phyloP scores from a whole-genome alignment of 2,329 filamentous ascomycete genomes.

The Fusarium staphyleae region DNA sequence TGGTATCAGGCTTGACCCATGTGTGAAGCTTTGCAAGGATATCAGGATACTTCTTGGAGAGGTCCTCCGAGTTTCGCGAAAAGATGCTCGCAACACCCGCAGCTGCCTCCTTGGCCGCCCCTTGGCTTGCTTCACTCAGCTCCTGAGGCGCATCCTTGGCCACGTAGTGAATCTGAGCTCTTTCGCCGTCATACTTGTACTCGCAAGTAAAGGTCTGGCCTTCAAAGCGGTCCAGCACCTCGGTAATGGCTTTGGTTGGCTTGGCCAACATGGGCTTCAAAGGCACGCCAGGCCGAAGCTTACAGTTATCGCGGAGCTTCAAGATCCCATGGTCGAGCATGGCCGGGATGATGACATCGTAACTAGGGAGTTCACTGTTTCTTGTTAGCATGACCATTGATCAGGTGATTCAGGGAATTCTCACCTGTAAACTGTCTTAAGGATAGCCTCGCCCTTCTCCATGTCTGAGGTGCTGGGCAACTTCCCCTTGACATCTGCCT shows the following conservation, averaged over 20 bases:
- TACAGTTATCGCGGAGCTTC: constrained; percentile 83
- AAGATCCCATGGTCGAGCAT: constrained; percentile 87
- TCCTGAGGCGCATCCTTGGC: constrained; percentile 78
- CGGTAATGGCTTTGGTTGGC: constrained; percentile 96
- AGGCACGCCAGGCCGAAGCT: constrained; percentile 90
- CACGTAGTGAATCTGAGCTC: constrained; percentile 98
- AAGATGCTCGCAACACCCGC: constrained; percentile 91
- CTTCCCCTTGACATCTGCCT: constrained; percentile 74
- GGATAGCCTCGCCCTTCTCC: constrained; percentile 80
- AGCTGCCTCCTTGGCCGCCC: constrained; percentile 69
- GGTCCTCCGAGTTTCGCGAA: constrained; percentile 94
- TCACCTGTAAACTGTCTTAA: constrained; percentile 91
- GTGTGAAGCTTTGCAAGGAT: constrained; percentile 85
- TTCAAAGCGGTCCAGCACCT: constrained; percentile 96
- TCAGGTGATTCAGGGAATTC: constrained; percentile 27
- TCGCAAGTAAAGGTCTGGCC: constrained; percentile 96
- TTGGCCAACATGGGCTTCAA: constrained; percentile 99
- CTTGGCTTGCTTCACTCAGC: constrained; percentile 66
- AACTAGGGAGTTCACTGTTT: constrained; percentile 87
- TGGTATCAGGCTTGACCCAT: constrained; percentile 90
- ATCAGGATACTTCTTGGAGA: constrained; percentile 98
- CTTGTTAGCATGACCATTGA: constrained; percentile 43
- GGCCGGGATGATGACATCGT: constrained; percentile 91
- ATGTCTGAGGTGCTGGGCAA: constrained; percentile 77
- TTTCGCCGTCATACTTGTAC: constrained; percentile 98